Evolutionary conservation across 306 rosid species (phyloP), one percentile per base, ranked within the genome.

Genomic region (Dicorynia guianensis): DNA sequence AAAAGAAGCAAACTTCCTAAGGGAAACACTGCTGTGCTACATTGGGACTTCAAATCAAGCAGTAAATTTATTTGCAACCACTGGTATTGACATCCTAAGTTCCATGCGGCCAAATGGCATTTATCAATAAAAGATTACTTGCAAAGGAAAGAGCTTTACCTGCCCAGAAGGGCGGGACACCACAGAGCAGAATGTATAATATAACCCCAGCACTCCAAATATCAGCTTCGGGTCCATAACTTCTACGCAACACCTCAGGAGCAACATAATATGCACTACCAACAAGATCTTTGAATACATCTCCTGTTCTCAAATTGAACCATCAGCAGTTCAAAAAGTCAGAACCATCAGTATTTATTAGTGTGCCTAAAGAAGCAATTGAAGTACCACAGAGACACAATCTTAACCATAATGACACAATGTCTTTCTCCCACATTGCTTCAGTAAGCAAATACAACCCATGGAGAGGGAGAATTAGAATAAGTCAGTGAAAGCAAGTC

Each of bases 181-280:
- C 98, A 77, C 96, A 85, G 59, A 95, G 98, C 56, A 95, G 86
- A 87, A 95, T 95, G 83, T 90, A 95, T 19, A 95, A 79, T 72
- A 95, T 95, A 53, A 95, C 83, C 4, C 98, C 98, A 3, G 96
- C 96, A 80, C 98, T 92, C 98, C 98, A 95, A 86, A 89, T 85
- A 85, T 95, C 98, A 75, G 93, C 92, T 81, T 92, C 97, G 5
- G 89, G 88, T 43, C 97, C 98, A 71, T 95, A 95, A 39, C 78
- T 80, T 73, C 83, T 85, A n/a, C 89, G 93, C 48, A 95, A 78
- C 72, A 95, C 96, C 80, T 95, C 98, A 6, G 98, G 98, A 68
- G 98, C 97, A 80, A 95, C 97, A 75, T 95, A 95, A 74, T 90
- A 95, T 38, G 98, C 97, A 86, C 98, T 95, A 54, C 98, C 98